Evolutionary conservation across 2,329 filamentous ascomycete genomes (phyloP), one percentile per base, ranked within the genome.

Genomic region (Graphilbum ipis-grandicollis): DNA sequence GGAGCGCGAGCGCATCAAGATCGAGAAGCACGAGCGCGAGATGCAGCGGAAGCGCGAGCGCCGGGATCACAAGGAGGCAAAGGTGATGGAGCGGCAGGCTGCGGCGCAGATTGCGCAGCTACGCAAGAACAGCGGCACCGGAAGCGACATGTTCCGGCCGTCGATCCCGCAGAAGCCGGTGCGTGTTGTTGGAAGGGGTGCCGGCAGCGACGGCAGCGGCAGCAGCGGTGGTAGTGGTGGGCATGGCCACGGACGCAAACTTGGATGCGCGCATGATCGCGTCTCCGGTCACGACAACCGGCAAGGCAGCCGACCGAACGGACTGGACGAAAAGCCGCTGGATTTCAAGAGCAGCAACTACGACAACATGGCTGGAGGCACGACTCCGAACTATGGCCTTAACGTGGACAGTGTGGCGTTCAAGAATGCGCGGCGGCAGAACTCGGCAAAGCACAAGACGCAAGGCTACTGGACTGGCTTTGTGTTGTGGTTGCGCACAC

Each of bases 401-500:
- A 46, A 49, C 13, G 58, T 62, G 15, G 57, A 62, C 15, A 56
- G 57, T 4, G 57, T 60, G 3, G 57, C 63, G 15, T 66, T 68
- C 39, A 53, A 60, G 39, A 53, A 52, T 13, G 56, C 55, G 5
- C 52, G 55, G 28, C 56, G 66, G 39, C 56, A 54, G 40, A 62
- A 56, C 46, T 58, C 59, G 8, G 60, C 68, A 39, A 77, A 75
- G 57, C 63, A 60, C 45, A 71, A 67, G 56, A 77, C 71, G 2
- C 68, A 69, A 42, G 61, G 66, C 42, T 63, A 70, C 29, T 78
- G 72, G 71, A 73, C 67, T 8, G 64, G 63, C 18, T 75, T 78
- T 46, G 59, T 77, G 35, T 58, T 78, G 38, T 78, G 73, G 73
- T 50, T 78, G 19, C 60, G 71, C 41, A 77, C 72, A n/a, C 60